Base-by-base conservation (phyloP, 2,329 filamentous ascomycete genomes). In the Apiospora kogelbergensis region DNA sequence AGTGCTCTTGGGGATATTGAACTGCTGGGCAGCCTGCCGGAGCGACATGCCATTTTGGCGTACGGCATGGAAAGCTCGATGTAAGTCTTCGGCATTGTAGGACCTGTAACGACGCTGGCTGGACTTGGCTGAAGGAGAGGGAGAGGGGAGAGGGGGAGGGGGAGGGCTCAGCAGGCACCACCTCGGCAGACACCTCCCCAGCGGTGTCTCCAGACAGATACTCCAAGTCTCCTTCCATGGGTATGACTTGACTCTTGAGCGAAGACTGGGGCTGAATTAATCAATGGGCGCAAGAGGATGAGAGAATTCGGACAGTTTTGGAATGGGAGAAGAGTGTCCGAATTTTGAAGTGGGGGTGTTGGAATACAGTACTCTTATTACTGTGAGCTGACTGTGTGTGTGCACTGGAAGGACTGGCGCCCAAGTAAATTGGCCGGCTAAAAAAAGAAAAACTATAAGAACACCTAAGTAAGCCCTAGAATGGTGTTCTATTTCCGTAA, bases 1-100 rank as follows among this genome's bases (percentile, higher is more conserved):
- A 13, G 74, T 73, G 7, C 72, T 75, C 66, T 74, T 76, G 20
- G 73, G 74, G 6, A 76, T 71, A n/a, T 70, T 68, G 71, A 71
- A 76, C 11, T 69, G 67, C 0, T 48, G 44, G 13, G 74, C 72
- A 0, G 74, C 73, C 57, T 74, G 72, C 41, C 74, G 72, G 11
- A 76, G 68, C 13, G 72, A 74, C 40, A 76, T 68, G 37, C 73
- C 73, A n/a, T 74, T 71, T 33, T 72, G 67, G 17, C 69, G 63
- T 30, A 76, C 72, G 24, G 72, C 73, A 17, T 63, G 60, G 10
- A 68, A 68, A 24, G 73, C 74, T 1, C 63, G 42, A 15, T 53
- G 63, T 67, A 76, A 71, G 48, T 73, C 72, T n/a, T 72, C 73
- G 45, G 71, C 72, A 13, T 67, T 73, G 70, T 74, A 76, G 9